Conservation (phyloP, 1,284 basidiomycete genomes). For the Heimioporus retisporus region DNA sequence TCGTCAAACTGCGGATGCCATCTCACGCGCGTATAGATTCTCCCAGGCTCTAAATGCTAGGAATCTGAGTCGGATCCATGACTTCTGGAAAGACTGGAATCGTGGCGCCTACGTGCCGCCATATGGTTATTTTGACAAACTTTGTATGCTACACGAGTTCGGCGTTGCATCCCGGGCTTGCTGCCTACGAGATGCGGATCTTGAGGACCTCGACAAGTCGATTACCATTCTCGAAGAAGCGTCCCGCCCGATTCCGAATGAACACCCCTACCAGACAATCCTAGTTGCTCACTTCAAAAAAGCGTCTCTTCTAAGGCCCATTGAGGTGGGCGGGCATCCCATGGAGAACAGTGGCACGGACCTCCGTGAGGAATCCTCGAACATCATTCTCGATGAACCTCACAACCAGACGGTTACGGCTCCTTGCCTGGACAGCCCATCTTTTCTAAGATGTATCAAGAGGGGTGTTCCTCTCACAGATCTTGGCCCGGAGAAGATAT, state of each 20-base stretch:
- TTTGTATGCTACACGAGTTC: conserved; percentile 12
- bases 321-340: no score
- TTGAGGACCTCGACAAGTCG: conserved; percentile 8
- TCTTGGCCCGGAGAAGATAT: no score
- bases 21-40: neutral
- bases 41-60: neutral
- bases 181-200: neutral
- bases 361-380: no score
- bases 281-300: no score
- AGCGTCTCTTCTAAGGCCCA: no score
- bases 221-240: neutral
- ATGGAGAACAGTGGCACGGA: no score
- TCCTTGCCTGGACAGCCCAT: no score
- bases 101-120: neutral
- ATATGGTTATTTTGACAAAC: neutral
- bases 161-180: neutral
- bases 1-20: conserved; percentile 2
- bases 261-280: no score
- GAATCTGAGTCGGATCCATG: neutral
- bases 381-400: no score
- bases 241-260: neutral
- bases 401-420: no score
- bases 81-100: neutral
- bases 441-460: no score
- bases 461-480: no score